Evolutionary conservation across 257 asterid genomes (phyloP), one percentile per base, ranked within the genome.

Genomic region (Petunia secreta): DNA sequence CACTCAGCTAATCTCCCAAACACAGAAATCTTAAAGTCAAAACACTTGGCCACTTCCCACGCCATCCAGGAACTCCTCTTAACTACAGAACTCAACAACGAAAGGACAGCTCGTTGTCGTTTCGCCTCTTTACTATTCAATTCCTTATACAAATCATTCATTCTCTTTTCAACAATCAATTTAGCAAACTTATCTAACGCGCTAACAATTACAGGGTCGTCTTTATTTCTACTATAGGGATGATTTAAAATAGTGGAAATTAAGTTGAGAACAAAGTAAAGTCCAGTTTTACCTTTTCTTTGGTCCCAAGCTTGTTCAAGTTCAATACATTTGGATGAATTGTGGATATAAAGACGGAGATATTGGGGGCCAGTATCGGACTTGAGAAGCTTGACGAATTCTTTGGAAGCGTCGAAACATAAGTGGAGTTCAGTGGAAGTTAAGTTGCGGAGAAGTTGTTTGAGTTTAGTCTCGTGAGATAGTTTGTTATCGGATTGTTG

Each of bases 231-330:
- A 5, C 85, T 88, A 60, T 37, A 81, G 67, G 80, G 79, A n/a
- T 85, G 91, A 78, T 85, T 85, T 66, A 95, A 71, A 62, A 93
- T 50, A 4, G 83, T 89, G n/a, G 97, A 79, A 85, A 90, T 83
- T 73, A 93, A 85, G 16, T 90, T 90, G 83, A 92, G 37, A 60
- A 92, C 62, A 52, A 81, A 83, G 43, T 80, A 63, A 79, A 92
- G 92, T 1, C 90, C 95, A 8, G 90, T 87, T 74, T 90, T 92
- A 63, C 86, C 91, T 80, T 88, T 86, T n/a, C 88, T 90, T 75
- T 80, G 68, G 40, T 93, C 95, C 98, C 97, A 95, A 64, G 92
- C 97, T 84, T 91, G 93, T 68, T 87, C 84, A 44, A 95, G 80
- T 75, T 95, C 99, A 37, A 90, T 78, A 67, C 89, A 90, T 53